Percentiles rank a stretch among this genome's conserved stretches.
phyloP scores from a whole-genome alignment of 225 moss, liverwort and hornwort species.

The Lunularia cruciata region DNA sequence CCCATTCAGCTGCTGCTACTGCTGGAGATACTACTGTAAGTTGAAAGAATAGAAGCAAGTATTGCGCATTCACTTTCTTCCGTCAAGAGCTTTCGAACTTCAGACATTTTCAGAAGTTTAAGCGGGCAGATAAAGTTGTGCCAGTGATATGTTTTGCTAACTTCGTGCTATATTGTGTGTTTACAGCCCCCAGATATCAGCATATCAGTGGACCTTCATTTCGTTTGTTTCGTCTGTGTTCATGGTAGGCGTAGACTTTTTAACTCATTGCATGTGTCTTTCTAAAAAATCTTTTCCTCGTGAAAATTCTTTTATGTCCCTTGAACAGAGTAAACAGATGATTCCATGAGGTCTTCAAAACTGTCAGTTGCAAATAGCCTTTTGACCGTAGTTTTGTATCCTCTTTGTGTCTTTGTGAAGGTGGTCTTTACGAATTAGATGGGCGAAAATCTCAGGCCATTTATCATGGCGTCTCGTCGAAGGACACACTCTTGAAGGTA shows the following conservation, averaged over 20 bases:
- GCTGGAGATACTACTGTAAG: conserved; percentile 78
- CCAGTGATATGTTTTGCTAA: no score
- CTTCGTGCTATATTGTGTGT: neutral
- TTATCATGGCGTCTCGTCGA: conserved; percentile 64
- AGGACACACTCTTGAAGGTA: conserved; percentile 70
- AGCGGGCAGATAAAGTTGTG: no score
- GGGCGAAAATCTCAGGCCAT: conserved; percentile 65
- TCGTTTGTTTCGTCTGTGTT: conserved; percentile 71
- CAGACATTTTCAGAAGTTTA: no score
- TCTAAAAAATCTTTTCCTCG: no score
- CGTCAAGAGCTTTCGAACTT: no score
- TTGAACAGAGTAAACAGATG: no score
- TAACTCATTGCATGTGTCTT: neutral
- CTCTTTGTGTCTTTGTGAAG: no score
- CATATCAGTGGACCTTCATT: conserved; percentile 74
- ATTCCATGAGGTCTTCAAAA: no score
- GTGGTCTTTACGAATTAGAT: conserved; percentile 76
- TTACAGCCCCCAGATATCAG: conserved; percentile 73
- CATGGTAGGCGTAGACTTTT: conserved; percentile 46
- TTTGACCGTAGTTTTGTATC: no score
- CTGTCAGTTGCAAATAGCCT: no score
- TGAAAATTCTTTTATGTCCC: no score
- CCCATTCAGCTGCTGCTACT: conserved; percentile 72
- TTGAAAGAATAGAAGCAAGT: neutral
- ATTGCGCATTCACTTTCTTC: no score